A percentile compares a stretch with the other conserved stretches of the same genome.
phyloP scores from a whole-genome alignment of 176 grass and related monocot genomes.

The Carex parvula region DNA sequence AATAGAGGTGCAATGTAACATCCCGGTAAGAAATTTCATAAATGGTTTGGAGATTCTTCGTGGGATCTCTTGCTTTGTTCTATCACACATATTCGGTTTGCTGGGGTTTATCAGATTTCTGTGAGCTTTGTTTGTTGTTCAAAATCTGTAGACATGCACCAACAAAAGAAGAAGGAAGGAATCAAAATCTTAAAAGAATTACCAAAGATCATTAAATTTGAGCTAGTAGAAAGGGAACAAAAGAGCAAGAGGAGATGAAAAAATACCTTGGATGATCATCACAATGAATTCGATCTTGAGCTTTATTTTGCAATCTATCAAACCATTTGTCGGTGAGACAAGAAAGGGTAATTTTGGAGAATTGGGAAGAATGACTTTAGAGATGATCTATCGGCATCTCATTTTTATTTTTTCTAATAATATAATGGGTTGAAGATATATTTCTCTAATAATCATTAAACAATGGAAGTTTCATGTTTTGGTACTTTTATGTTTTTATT shows the following conservation, averaged over 20 bases:
- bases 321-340: background rate
- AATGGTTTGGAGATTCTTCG: background rate
- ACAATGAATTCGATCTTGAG: background rate
- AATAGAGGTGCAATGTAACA: constrained; percentile 18
- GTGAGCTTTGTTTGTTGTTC: background rate
- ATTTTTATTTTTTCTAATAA: background rate
- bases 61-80: background rate
- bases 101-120: background rate
- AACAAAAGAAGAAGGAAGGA: background rate
- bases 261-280: constrained; percentile 26
- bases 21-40: background rate
- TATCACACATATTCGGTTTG: constrained; percentile 18
- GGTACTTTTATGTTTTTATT: background rate
- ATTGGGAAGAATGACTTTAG: background rate
- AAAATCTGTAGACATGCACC: background rate
- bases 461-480: background rate
- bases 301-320: background rate
- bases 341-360: background rate
- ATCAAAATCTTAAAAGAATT: background rate
- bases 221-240: background rate
- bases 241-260: background rate
- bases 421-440: background rate
- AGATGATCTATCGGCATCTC: background rate
- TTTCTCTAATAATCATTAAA: background rate
- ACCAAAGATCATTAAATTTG: background rate